These are phyloP conservation scores for Trichocladium antarcticum DNA, from an alignment of 495 filamentous ascomycete species.

Conservation along the genomic window DNA sequence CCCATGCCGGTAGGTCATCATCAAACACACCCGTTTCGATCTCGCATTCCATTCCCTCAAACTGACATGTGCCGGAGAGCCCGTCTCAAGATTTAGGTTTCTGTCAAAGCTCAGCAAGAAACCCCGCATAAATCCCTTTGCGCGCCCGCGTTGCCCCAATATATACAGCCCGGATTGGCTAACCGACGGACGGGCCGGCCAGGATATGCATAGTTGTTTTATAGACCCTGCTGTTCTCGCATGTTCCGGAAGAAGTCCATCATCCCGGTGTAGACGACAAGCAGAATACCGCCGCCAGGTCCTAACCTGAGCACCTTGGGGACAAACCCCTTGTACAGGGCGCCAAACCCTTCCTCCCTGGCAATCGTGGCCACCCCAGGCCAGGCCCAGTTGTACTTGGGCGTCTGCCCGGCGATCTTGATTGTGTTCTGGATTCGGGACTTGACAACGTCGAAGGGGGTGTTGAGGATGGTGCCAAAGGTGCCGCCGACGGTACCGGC, in stretches of 20 bases:
- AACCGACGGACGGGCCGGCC: too few relatives aligned
- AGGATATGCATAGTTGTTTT: too few relatives aligned
- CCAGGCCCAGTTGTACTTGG: slow-evolving; percentile 98
- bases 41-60: too few relatives aligned
- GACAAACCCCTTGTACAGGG: slow-evolving; percentile 94
- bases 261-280: slow-evolving; percentile 85
- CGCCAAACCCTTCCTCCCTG: slow-evolving; percentile 84
- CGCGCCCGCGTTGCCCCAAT: neutral
- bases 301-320: slow-evolving; percentile 62
- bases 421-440: slow-evolving; percentile 88
- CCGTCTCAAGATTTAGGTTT: too few relatives aligned
- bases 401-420: slow-evolving; percentile 62
- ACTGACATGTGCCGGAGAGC: too few relatives aligned
- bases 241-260: slow-evolving; percentile 73
- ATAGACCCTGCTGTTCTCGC: slow-evolving; percentile 1
- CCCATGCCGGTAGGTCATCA: too few relatives aligned
- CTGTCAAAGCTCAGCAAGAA: too few relatives aligned
- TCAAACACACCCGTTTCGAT: too few relatives aligned
- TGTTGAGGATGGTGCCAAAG: slow-evolving; percentile 88
- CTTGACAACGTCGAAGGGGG: slow-evolving; percentile 93
- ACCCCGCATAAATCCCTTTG: too few relatives aligned
- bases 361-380: slow-evolving; percentile 72
- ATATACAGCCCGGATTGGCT: neutral
- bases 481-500: slow-evolving; percentile 83
- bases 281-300: slow-evolving; percentile 55